Conservation (phyloP, 768 basidiomycete genomes). For the Daedaleopsis nitida region DNA sequence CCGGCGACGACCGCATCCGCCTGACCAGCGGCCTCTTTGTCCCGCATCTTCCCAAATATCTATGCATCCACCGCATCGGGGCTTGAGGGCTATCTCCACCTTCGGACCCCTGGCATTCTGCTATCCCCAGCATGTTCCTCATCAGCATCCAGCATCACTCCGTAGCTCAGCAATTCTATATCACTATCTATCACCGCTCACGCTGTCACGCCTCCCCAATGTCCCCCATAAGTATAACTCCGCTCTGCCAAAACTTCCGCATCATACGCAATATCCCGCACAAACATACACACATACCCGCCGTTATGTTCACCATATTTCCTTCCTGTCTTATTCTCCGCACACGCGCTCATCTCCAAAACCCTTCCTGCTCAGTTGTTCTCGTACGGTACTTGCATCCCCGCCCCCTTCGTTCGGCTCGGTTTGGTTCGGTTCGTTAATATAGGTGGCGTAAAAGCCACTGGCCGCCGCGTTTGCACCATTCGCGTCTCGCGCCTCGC, state of each 20-base stretch:
- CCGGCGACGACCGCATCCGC: neutral
- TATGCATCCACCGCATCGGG: constrained; percentile 20
- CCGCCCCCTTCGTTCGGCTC: neutral
- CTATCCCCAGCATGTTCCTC: neutral
- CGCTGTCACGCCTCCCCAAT: constrained; percentile 2
- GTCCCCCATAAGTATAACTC: constrained; percentile 2
- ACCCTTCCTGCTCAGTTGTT: neutral
- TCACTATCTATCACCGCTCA: constrained; percentile 18
- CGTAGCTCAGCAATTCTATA: constrained; percentile 13
- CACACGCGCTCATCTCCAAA: too few relatives aligned
- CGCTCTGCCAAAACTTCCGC: constrained; percentile 21
- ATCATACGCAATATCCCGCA: constrained; percentile 11
- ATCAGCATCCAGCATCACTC: neutral
- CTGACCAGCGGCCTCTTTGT: neutral
- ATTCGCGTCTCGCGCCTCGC: neutral
- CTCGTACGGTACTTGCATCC: neutral
- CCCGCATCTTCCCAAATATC: neutral
- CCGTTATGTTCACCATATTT: neutral
- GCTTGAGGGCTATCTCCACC: constrained; percentile 4
- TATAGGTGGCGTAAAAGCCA: neutral
- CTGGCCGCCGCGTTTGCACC: neutral
- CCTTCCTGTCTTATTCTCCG: too few relatives aligned
- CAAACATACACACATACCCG: constrained; percentile 10
- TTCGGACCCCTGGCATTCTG: constrained; percentile 1
- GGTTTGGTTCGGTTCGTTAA: neutral